phyloP scores from a whole-genome alignment of 2,329 filamentous ascomycete genomes.

The Dothistroma septosporum region DNA sequence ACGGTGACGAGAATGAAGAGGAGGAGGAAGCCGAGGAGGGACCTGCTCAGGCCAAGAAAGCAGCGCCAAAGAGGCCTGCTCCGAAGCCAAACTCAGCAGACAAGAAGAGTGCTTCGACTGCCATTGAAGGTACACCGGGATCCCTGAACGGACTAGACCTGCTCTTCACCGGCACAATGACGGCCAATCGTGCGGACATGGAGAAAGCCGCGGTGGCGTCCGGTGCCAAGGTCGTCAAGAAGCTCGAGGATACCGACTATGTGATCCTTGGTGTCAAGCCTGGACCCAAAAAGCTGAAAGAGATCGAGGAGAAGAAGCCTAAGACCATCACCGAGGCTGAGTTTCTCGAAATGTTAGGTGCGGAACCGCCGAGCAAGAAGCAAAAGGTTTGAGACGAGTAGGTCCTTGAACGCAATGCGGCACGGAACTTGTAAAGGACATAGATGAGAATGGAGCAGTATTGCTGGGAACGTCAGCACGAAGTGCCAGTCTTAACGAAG shows the following conservation, averaged over 20 bases:
- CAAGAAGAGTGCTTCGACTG: conserved; percentile 1
- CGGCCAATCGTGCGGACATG: conserved; percentile 11
- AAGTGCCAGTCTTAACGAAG: not conserved
- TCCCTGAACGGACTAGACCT: conserved; percentile 9
- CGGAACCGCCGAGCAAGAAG: conserved; percentile 14
- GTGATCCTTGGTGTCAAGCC: conserved; percentile 17
- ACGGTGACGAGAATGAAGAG: not conserved
- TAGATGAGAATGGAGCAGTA: not conserved
- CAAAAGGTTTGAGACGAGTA: conserved; percentile 2
- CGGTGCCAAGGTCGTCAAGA: conserved; percentile 10
- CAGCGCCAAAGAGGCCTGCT: not conserved
- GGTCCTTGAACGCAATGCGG: not conserved
- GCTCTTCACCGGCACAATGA: conserved; percentile 14
- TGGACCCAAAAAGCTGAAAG: conserved; percentile 21
- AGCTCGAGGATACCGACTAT: conserved; percentile 12
- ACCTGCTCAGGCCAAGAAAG: conserved; percentile 1
- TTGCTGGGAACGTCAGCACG: not conserved
- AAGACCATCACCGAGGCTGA: conserved; percentile 17
- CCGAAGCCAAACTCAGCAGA: not conserved
- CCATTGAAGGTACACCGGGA: conserved; percentile 5
- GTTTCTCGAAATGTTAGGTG: conserved; percentile 14
- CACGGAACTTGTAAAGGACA: not conserved
- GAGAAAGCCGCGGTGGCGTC: conserved; percentile 13
- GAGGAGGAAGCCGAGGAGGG: conserved; percentile 3
- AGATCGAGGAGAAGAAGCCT: conserved; percentile 16